Evolutionary conservation across 73 alveolate species (phyloP), one percentile per base, ranked within the genome.

Genomic region (Halteria grandinella): DNA sequence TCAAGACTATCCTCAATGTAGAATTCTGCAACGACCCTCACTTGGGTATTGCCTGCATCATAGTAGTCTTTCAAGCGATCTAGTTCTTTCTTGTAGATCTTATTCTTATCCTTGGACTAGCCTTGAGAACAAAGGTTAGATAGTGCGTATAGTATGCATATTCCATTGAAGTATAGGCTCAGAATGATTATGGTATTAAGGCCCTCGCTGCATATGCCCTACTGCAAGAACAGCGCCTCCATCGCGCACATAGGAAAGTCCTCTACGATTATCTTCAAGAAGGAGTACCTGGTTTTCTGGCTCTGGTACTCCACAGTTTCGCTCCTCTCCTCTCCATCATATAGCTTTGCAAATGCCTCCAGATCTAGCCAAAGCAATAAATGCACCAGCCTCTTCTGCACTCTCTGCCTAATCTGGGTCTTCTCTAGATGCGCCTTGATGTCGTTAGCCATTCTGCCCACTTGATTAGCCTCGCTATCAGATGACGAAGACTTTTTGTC

Each of bases 11-110:
- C 66, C 32, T 66, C 80, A 44, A 44, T 66, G 21, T 66, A 66
- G 29, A 66, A 66, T 29, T 66, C 80, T 36, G 66, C 80, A 44
- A 66, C 47, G 15, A 66, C 66, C 47, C 66, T 66, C 3, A 52
- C 66, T 27, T 44, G 39, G 29, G 43, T 66, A 3, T n/a, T n/a
- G n/a, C n/a, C n/a, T n/a, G 55, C 66, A 2, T 66, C 80, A 44
- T 66, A 66, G 36, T 44, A 66, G 17, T 66, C 63, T 23, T 52
- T 47, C 53, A 66, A 43, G 23, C 80, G 43, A 45, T 66, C 69
- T 32, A 66, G 7, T 37, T 66, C 80, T 31, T 66, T 66, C 66
- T 66, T 66, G 21, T 44, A 66, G 2, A 28, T 23, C 32, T 66
- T 66, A 24, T 66, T 66, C 21, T 66, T 66, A 44, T 45, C 23